Conservation (phyloP, 805 yeast species). For the Wilhelminamyces savonicus region DNA sequence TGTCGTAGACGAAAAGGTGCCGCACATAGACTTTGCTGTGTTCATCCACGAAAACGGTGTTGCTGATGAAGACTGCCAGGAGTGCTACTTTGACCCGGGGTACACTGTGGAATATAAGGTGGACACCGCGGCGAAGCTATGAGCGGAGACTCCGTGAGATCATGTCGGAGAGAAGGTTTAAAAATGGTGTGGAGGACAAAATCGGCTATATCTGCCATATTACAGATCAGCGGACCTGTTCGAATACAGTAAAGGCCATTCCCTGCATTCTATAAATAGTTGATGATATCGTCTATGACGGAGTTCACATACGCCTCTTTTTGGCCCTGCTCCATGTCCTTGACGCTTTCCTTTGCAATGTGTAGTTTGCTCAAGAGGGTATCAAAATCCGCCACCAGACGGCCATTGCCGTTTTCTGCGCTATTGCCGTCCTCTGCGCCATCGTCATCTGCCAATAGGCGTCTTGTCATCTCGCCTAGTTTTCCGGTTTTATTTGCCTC, state of each 20-base stretch:
- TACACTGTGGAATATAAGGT: constrained; percentile 24
- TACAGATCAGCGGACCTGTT: too few relatives aligned
- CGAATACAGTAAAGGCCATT: too few relatives aligned
- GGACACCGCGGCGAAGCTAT: too few relatives aligned
- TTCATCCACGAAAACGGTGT: constrained; percentile 80
- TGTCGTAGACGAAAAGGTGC: constrained; percentile 54
- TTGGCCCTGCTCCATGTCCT: constrained; percentile 16
- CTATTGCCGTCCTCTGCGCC: constrained; percentile 3
- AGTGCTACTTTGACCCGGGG: constrained; percentile 64
- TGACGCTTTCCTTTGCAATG: constrained; percentile 27
- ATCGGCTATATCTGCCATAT: too few relatives aligned
- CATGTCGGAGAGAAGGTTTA: too few relatives aligned
- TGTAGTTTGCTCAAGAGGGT: constrained; percentile 25
- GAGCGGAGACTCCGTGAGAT: too few relatives aligned
- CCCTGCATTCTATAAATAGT: too few relatives aligned
- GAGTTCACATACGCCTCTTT: constrained; percentile 26
- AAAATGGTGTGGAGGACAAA: too few relatives aligned
- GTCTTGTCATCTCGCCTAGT: constrained; percentile 19
- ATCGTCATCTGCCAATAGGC: constrained; percentile 12
- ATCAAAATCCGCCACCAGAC: constrained; percentile 18
- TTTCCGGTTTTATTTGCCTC: constrained; percentile 14
- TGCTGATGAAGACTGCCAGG: constrained; percentile 75
- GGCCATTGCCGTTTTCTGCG: constrained; percentile 2
- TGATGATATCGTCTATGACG: constrained; percentile 33
- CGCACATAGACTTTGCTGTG: constrained; percentile 73